phyloP scores from a whole-genome alignment of 2,329 filamentous ascomycete genomes.

The Calycina marina region DNA sequence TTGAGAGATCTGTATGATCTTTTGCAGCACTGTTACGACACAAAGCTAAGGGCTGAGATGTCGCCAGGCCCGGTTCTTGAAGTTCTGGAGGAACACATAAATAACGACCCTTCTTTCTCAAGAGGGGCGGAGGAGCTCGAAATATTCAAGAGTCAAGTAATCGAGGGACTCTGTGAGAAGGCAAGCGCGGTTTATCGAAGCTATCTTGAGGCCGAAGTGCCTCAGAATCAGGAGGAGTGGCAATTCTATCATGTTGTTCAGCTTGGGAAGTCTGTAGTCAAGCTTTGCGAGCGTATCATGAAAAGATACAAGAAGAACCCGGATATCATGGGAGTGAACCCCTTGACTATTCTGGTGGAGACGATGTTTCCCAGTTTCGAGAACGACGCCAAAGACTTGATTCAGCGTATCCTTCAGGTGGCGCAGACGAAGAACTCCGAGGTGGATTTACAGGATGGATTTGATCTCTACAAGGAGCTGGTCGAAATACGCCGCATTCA shows the following conservation, averaged over 20 bases:
- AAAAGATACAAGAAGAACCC: conserved; percentile 85
- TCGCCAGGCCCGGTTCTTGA: conserved; percentile 65
- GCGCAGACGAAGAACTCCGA: conserved; percentile 57
- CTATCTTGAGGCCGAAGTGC: conserved; percentile 67
- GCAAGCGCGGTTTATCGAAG: conserved; percentile 68
- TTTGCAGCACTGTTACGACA: conserved; percentile 78
- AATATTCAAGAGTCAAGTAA: conserved; percentile 57
- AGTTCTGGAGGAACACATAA: conserved; percentile 69
- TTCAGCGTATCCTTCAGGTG: conserved; percentile 64
- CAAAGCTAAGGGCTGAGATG: conserved; percentile 77
- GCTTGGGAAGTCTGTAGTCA: conserved; percentile 73
- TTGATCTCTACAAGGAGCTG: conserved; percentile 82
- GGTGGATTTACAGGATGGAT: conserved; percentile 80
- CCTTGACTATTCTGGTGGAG: conserved; percentile 57
- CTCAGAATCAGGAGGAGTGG: conserved; percentile 69
- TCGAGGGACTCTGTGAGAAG: conserved; percentile 56
- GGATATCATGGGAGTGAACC: conserved; percentile 64
- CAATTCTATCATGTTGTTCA: conserved; percentile 83
- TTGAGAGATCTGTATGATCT: conserved; percentile 76
- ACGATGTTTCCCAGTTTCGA: conserved; percentile 84
- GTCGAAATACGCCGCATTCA: conserved; percentile 76
- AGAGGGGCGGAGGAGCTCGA: conserved; percentile 54
- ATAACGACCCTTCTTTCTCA: conserved; percentile 61
- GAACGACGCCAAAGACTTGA: conserved; percentile 72
- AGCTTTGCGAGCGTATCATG: conserved; percentile 74